Base-by-base conservation (phyloP, 192 early-diverging fungal species). In the Umbelopsis isabellina region DNA sequence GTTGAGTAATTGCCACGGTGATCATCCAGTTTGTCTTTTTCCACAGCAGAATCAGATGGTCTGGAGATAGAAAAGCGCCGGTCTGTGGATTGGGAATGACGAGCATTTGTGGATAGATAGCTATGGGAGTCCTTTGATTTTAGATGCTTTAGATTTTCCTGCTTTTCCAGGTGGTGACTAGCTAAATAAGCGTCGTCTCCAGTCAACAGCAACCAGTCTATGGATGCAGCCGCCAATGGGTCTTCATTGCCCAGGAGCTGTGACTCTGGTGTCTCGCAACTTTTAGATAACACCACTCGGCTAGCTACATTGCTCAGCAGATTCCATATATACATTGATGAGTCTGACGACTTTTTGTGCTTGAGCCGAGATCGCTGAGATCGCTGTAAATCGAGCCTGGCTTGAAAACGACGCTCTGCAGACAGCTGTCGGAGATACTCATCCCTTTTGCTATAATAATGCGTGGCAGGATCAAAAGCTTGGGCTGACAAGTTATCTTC, bases 181-280 rank as follows among this genome's bases (percentile, higher is more conserved):
- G 30, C 55, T 7, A 33, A 35, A 61, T 61, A 61, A n/a, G 55
- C 55, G n/a, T 61, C 55, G 13, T 61, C 55, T 35, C 55, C 55
- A 4, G 55, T 61, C 12, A 61, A 35, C 6, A 61, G 18, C 55
- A 35, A 30, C 55, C 55, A 61, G 27, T 61, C 55, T 15, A 11
- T 61, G 0, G 55, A 35, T 35, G 55, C 27, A 7, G 27, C 11
- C 27, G 33, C 13, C 12, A 13, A 33, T 18, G 27, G 27, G 55
- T 18, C 30, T 35, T 37, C 27, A 35, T 12, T 30, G 2, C 18
- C 11, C 27, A 61, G 33, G 25, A 25, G 15, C 16, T 35, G 25
- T 16, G 55, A 10, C 16, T 25, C 55, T 16, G 9, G 55, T 13
- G 55, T 35, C 55, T 61, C 55, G 18, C 55, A 61, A 61, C 55